These are phyloP conservation scores for Helenozyma rhizophorensis DNA, from an alignment of 805 yeast species.

Conservation along the genomic window DNA sequence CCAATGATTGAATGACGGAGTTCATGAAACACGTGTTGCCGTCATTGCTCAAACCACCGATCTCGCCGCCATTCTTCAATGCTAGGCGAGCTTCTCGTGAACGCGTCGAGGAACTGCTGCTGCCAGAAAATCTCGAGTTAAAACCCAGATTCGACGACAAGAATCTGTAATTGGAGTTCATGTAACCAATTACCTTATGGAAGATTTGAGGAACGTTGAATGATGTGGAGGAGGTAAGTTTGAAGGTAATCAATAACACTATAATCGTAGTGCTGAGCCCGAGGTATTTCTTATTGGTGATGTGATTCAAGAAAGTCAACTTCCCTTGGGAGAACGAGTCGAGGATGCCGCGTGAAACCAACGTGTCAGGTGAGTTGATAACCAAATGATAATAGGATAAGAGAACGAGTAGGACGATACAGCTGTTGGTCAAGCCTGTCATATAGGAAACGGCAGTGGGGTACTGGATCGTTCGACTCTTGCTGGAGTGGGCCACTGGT, in stretches of 20 bases:
- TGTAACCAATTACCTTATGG: constrained; percentile 5
- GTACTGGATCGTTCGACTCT: too few relatives aligned
- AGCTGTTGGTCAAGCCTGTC: too few relatives aligned
- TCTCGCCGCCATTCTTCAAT: constrained; percentile 59
- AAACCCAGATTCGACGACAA: constrained; percentile 1
- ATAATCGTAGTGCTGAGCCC: constrained; percentile 8
- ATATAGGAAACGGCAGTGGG: too few relatives aligned
- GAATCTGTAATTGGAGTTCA: constrained; percentile 15
- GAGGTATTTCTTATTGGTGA: constrained; percentile 1
- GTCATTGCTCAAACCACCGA: constrained; percentile 85
- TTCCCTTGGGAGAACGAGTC: not conserved
- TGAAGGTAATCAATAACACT: constrained; percentile 2
- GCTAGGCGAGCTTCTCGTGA: constrained; percentile 37
- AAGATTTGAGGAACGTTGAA: constrained; percentile 7
- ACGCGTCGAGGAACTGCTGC: not conserved
- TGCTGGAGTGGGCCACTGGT: too few relatives aligned
- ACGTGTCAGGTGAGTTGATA: too few relatives aligned
- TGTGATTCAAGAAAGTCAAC: constrained; percentile 1
- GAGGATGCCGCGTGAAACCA: not conserved
- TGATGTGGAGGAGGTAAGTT: not conserved
- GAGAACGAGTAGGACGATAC: too few relatives aligned
- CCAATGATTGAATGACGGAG: constrained; percentile 77
- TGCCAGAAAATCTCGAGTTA: not conserved
- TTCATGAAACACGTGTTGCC: constrained; percentile 97
- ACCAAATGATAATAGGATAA: too few relatives aligned